These are phyloP conservation scores for Russula abietina DNA, from an alignment of 768 basidiomycete genomes.

Conservation along the genomic window DNA sequence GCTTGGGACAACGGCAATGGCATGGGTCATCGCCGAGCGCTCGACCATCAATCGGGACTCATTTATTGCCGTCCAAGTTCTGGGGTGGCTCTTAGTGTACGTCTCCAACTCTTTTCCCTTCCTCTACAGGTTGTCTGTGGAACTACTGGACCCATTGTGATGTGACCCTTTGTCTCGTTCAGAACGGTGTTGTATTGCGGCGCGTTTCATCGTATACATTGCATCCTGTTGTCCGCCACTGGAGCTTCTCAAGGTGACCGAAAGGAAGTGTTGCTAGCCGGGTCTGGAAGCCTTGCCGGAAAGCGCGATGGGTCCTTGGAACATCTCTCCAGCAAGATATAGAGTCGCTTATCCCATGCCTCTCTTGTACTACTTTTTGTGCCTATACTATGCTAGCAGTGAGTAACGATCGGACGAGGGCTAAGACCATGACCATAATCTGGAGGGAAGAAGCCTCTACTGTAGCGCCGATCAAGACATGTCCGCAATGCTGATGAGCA, in stretches of 20 bases:
- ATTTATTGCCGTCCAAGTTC: slow-evolving; percentile 18
- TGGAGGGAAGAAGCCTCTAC: no score
- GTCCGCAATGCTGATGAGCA: no score
- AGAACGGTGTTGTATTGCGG: slow-evolving; percentile 16
- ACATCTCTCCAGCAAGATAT: neutral
- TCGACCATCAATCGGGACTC: slow-evolving; percentile 8
- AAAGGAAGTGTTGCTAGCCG: neutral
- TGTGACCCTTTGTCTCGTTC: neutral
- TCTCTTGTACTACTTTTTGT: neutral
- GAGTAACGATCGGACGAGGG: neutral
- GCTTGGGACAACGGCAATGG: slow-evolving; percentile 22
- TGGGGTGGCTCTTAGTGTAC: slow-evolving; percentile 23
- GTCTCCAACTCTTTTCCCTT: neutral
- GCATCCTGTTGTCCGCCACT: neutral
- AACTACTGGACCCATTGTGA: neutral
- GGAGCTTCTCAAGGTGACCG: neutral
- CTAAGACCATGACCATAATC: no score
- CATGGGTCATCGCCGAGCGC: slow-evolving; percentile 6
- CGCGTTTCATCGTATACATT: slow-evolving; percentile 10
- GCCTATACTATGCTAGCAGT: neutral
- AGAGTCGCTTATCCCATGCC: neutral
- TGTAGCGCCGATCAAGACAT: no score
- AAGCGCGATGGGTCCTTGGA: neutral
- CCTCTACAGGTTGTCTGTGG: neutral
- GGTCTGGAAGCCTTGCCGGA: neutral